These are phyloP conservation scores for Cryptosporidium xiaoi DNA, from an alignment of 169 alveolate genomes.

Conservation along the genomic window DNA sequence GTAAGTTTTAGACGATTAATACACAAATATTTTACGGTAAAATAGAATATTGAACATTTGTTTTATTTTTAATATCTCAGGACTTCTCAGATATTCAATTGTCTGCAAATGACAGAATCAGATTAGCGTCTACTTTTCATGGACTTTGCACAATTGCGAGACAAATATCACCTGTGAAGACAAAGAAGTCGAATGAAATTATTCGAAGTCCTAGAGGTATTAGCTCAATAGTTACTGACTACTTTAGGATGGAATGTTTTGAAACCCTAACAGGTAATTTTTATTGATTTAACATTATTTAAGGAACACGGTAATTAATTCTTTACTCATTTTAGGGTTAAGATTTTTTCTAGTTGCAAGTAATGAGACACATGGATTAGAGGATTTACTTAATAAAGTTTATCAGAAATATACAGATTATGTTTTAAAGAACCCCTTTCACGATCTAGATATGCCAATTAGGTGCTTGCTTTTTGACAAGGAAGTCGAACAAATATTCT, in stretches of 20 bases:
- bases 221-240: slow-evolving; percentile 86
- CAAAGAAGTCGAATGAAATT: slow-evolving; percentile 64
- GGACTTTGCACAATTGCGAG: slow-evolving; percentile 93
- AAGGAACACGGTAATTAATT: neutral
- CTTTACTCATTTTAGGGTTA: slow-evolving; percentile 53
- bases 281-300: too few relatives aligned
- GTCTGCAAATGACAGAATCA: slow-evolving; percentile 90
- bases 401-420: slow-evolving; percentile 91
- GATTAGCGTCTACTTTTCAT: slow-evolving; percentile 94
- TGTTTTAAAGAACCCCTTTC: slow-evolving; percentile 93
- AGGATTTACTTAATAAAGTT: slow-evolving; percentile 83
- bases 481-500: slow-evolving; percentile 78
- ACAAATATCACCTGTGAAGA: slow-evolving; percentile 84
- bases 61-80: slow-evolving; percentile 75
- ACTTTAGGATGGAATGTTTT: slow-evolving; percentile 89
- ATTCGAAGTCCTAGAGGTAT: slow-evolving; percentile 86
- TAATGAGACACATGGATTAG: slow-evolving; percentile 48
- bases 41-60: neutral
- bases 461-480: slow-evolving; percentile 83
- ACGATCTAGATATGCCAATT: slow-evolving; percentile 93
- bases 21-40: neutral
- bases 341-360: slow-evolving; percentile 81
- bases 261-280: slow-evolving; percentile 91
- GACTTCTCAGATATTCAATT: slow-evolving; percentile 86
- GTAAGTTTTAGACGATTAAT: slow-evolving; percentile 76